A percentile compares a stretch with the other conserved stretches of the same genome.
Conservation (phyloP, 345 rosid genomes). For the Diplotaxis tenuifolia region DNA sequence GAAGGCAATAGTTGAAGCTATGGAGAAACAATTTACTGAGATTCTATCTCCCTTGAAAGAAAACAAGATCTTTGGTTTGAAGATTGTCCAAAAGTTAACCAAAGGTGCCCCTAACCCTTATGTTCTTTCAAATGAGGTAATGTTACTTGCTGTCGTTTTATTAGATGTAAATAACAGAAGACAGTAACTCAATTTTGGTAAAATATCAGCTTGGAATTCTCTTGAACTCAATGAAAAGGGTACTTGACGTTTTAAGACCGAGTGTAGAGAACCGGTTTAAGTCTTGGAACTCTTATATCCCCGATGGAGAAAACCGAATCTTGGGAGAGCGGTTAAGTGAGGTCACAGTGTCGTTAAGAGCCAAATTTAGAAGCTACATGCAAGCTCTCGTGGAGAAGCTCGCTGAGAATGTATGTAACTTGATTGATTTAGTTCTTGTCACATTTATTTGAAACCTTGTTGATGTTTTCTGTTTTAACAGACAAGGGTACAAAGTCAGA, state of each 20-base stretch:
- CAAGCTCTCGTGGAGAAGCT: constrained; percentile 93
- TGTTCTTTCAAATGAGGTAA: constrained; percentile 75
- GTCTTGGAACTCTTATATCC: constrained; percentile 70
- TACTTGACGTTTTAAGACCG: constrained; percentile 68
- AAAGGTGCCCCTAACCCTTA: constrained; percentile 67
- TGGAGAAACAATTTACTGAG: constrained; percentile 86
- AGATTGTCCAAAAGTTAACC: constrained; percentile 77
- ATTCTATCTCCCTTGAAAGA: constrained; percentile 81
- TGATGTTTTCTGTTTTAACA: constrained; percentile 28
- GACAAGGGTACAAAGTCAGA: constrained; percentile 72
- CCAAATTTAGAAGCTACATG: constrained; percentile 73
- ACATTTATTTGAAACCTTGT: not conserved
- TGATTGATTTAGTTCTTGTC: not conserved
- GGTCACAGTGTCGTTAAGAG: constrained; percentile 80
- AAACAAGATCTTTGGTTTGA: constrained; percentile 73
- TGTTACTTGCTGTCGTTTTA: not conserved
- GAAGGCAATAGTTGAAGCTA: constrained; percentile 71
- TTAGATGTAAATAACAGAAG: constrained; percentile 2
- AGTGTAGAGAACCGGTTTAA: constrained; percentile 71
- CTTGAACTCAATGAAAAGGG: constrained; percentile 87
- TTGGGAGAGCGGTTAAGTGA: constrained; percentile 83
- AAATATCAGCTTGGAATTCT: constrained; percentile 71
- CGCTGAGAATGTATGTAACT: constrained; percentile 68
- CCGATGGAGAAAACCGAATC: constrained; percentile 54
- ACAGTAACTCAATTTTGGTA: not conserved